A percentile compares a stretch with the other conserved stretches of the same genome.
phyloP scores from a whole-genome alignment of 78 protist genomes.

The Dictyostelium purpureum region DNA sequence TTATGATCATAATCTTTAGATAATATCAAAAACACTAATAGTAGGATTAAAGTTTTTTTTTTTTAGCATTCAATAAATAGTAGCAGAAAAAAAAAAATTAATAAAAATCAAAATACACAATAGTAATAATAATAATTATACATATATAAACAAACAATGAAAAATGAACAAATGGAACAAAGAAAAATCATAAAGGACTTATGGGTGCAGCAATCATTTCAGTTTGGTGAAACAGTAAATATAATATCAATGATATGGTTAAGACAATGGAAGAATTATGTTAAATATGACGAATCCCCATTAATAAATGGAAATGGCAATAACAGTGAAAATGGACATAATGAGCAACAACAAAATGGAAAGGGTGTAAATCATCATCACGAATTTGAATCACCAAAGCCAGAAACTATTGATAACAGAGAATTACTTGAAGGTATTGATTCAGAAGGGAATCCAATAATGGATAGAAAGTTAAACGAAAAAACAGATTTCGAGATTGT shows the following conservation, averaged over 20 bases:
- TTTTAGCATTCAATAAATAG: too few species aligned
- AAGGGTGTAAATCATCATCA: background rate
- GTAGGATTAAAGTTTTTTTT: too few species aligned
- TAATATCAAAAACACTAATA: too few species aligned
- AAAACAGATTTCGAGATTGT: slow-evolving; percentile 51
- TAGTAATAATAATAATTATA: background rate
- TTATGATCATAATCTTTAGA: too few species aligned
- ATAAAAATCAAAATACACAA: background rate
- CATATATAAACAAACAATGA: background rate
- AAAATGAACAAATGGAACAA: slow-evolving; percentile 46
- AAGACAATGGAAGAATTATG: slow-evolving; percentile 48
- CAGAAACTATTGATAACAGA: slow-evolving; percentile 59
- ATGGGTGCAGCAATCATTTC: slow-evolving; percentile 55
- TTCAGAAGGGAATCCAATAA: slow-evolving; percentile 29
- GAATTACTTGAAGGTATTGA: slow-evolving; percentile 58
- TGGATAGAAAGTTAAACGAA: background rate
- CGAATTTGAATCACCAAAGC: slow-evolving; percentile 57
- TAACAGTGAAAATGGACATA: background rate
- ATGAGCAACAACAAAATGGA: background rate
- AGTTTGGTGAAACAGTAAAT: slow-evolving; percentile 52
- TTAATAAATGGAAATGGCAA: background rate
- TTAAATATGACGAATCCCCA: slow-evolving; percentile 50
- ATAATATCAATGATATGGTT: slow-evolving; percentile 53
- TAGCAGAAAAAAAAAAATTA: background rate
- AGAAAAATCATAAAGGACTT: slow-evolving; percentile 30